Conservation (phyloP, 441 rosid species). For the Gossypium gossypioides region DNA sequence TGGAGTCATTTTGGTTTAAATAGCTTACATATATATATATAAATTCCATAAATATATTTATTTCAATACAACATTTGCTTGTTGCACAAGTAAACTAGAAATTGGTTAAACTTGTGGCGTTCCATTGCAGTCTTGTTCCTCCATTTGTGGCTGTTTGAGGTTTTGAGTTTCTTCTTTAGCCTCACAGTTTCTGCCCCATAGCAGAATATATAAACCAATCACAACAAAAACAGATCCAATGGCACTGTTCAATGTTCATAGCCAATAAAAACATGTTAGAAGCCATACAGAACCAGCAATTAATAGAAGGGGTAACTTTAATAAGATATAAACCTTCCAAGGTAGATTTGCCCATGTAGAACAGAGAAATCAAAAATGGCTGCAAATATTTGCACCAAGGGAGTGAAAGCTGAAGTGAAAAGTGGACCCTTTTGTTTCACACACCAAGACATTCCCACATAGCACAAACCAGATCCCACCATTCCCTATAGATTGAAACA, state of each 20-base stretch:
- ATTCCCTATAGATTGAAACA: constrained; percentile 29
- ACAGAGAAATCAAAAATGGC: constrained; percentile 28
- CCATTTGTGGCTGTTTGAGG: constrained; percentile 7
- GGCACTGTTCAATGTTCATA: constrained; percentile 2
- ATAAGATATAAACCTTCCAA: constrained; percentile 25
- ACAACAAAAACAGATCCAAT: constrained; percentile 12
- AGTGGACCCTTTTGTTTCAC: constrained; percentile 34
- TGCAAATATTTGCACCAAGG: constrained; percentile 28
- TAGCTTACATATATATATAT: too few relatives aligned
- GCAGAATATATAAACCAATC: constrained; percentile 9
- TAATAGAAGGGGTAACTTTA: not conserved
- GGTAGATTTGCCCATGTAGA: constrained; percentile 25
- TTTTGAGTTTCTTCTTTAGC: not conserved
- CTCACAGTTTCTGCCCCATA: constrained; percentile 15
- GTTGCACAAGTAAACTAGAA: not conserved
- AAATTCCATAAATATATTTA: not conserved
- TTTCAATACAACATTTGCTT: not conserved
- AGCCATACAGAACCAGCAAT: not conserved
- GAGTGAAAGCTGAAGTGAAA: constrained; percentile 38
- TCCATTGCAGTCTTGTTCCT: not conserved
- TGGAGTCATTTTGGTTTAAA: too few relatives aligned
- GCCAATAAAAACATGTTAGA: not conserved
- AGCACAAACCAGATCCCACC: constrained; percentile 41
- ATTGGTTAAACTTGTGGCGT: not conserved
- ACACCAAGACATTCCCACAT: constrained; percentile 38